Percentiles rank a stretch among this genome's conserved stretches.
Conservation (phyloP, 2,329 filamentous ascomycete genomes). For the Calonectria leucothoes region DNA sequence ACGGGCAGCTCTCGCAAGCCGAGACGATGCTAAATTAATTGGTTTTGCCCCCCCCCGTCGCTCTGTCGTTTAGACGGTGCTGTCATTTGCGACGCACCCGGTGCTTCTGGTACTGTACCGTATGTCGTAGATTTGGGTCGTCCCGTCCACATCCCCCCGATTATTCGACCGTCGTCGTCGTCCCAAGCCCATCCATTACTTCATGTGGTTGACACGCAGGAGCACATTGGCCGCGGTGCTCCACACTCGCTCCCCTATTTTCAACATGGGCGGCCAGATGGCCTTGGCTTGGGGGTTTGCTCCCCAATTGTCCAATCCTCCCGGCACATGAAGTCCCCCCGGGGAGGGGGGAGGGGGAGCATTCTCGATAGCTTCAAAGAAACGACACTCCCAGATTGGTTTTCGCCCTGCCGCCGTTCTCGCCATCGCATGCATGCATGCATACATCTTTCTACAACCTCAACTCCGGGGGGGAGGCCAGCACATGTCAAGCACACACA, state of each 20-base stretch:
- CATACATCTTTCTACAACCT: background rate
- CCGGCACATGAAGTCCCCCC: background rate
- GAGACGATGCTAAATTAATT: background rate
- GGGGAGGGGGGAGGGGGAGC: no score
- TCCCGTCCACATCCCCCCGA: background rate
- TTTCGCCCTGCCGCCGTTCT: background rate
- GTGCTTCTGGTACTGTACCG: background rate
- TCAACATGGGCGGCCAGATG: background rate
- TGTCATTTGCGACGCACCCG: background rate
- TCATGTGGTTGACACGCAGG: conserved; percentile 10
- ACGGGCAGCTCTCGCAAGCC: background rate
- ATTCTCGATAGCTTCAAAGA: background rate
- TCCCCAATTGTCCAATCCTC: background rate
- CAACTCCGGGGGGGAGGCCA: background rate
- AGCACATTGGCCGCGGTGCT: conserved; percentile 10
- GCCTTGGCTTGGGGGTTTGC: background rate
- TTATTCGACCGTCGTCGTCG: no score
- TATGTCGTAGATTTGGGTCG: conserved; percentile 26
- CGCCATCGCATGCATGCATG: no score
- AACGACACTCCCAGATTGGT: background rate
- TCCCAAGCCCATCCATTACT: conserved; percentile 6
- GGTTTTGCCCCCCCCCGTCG: background rate
- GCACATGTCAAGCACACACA: background rate
- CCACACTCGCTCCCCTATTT: background rate
- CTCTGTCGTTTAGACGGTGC: background rate